Conservation (phyloP, 306 rosid species). For the Ceratonia siliqua region DNA sequence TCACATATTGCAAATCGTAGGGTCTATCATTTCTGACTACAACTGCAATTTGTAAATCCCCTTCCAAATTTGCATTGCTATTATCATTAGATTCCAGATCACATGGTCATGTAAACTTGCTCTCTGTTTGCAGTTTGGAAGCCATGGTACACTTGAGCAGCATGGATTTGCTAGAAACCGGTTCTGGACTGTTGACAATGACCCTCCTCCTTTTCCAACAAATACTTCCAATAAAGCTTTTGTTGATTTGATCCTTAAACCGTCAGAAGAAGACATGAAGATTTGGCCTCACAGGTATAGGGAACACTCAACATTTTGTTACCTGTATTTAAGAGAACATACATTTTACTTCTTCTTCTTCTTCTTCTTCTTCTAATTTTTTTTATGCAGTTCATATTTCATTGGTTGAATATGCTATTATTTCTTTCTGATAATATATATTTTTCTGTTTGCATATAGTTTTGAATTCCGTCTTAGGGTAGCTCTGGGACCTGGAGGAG, state of each 20-base stretch:
- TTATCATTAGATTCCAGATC: slow-evolving; percentile 12
- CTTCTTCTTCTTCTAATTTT: neutral
- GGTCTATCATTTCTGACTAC: neutral
- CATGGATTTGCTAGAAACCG: slow-evolving; percentile 94
- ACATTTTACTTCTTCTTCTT: neutral
- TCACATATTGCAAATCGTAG: neutral
- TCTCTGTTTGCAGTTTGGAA: slow-evolving; percentile 67
- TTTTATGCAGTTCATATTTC: neutral
- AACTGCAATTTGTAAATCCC: slow-evolving; percentile 18
- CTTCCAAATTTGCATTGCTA: neutral
- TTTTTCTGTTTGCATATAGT: slow-evolving; percentile 47
- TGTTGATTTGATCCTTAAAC: slow-evolving; percentile 86
- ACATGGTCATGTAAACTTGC: slow-evolving; percentile 34
- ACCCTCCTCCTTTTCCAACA: slow-evolving; percentile 75
- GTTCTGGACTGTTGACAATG: slow-evolving; percentile 66
- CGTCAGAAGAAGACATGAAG: slow-evolving; percentile 66
- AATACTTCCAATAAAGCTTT: slow-evolving; percentile 58
- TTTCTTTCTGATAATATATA: slow-evolving; percentile 17
- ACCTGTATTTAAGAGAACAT: neutral
- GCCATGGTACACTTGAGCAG: slow-evolving; percentile 62
- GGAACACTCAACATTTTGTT: neutral
- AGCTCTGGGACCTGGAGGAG: slow-evolving; percentile 91
- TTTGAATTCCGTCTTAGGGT: slow-evolving; percentile 85
- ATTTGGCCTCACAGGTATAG: slow-evolving; percentile 65
- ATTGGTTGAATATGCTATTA: neutral